These are phyloP conservation scores for Wickerhamiella vanderwaltii DNA, from an alignment of 805 yeast species.

Conservation along the genomic window DNA sequence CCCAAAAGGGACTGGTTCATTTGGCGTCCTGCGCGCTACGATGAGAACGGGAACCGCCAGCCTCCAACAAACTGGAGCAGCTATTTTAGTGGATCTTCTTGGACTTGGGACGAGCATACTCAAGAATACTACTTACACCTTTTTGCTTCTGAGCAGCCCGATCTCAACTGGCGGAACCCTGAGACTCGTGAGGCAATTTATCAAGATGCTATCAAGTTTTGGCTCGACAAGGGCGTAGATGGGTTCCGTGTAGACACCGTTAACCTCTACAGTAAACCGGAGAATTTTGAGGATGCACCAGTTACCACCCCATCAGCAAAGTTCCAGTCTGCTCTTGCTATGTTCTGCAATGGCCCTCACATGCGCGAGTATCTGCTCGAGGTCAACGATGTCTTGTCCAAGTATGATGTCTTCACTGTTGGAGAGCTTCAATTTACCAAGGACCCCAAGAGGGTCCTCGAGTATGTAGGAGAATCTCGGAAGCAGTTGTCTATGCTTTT, in stretches of 20 bases:
- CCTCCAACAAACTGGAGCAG: conserved; percentile 50
- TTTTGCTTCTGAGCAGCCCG: conserved; percentile 46
- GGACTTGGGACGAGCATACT: conserved; percentile 44
- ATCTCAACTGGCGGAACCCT: conserved; percentile 48
- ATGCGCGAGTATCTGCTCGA: conserved; percentile 48
- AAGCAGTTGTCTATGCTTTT: conserved; percentile 23
- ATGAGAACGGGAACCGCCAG: conserved; percentile 36
- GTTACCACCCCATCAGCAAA: conserved; percentile 32
- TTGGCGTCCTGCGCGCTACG: too few relatives aligned
- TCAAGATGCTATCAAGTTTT: conserved; percentile 37
- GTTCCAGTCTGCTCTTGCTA: conserved; percentile 31
- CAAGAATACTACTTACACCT: conserved; percentile 44
- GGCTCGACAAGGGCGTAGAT: conserved; percentile 44
- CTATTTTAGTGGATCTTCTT: conserved; percentile 42
- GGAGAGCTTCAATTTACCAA: conserved; percentile 42
- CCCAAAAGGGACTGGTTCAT: too few relatives aligned
- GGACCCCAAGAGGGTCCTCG: conserved; percentile 19
- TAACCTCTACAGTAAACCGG: conserved; percentile 41
- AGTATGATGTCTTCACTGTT: conserved; percentile 43
- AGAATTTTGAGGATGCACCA: conserved; percentile 38
- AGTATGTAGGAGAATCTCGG: conserved; percentile 20
- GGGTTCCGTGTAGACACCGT: conserved; percentile 50
- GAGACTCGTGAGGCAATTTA: conserved; percentile 25
- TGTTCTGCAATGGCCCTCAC: conserved; percentile 38
- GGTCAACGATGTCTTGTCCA: conserved; percentile 33